Evolutionary conservation across 495 filamentous ascomycete genomes (phyloP), one percentile per base, ranked within the genome.

Genomic region (Podospora tetraspora): DNA sequence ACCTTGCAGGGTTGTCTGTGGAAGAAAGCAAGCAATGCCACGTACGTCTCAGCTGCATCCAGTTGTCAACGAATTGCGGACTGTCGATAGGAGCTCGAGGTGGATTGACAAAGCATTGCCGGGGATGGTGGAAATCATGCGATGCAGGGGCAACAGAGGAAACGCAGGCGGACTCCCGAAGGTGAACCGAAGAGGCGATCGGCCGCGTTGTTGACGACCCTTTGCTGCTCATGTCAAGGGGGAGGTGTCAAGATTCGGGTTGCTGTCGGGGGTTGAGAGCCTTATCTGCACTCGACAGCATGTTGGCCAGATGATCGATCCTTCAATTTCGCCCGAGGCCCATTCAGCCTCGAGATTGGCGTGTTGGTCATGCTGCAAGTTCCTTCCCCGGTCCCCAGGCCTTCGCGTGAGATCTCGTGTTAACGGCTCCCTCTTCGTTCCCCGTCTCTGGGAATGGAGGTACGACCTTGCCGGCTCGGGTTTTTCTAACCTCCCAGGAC

Each of bases 21-120:
- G 13, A 2, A 57, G 16, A 64, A 63, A 27, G 43, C 62, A 25
- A 37, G 32, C n/a, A 13, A 37, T 27, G 37, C 32, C 21, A 25
- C 62, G 27, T 32, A 32, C 27, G 27, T 62, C 32, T 62, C 61
- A 52, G 19, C 43, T 52, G 43, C 43, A 52, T 60, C 23, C 59
- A 60, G 59, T 60, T 60, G 59, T 25, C 59, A 60, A 60, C 59
- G 57, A 68, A 30, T 63, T 66, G 60, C 27, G 22, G 32, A 25
- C 12, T 8, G 25, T 32, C 61, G 23, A 32, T 37, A 23, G 59
- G 27, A 62, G 32, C 29, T 29, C 32, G 7, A 29, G 61, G 27
- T 62, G 22, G 61, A 62, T 62, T 62, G 61, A 32, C 61, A 32
- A 62, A 62, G 61, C 61, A 30, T 29, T 37, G 61, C 9, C 61